A percentile compares a stretch with the other conserved stretches of the same genome.
These are phyloP conservation scores for Kwoniella newhampshirensis DNA, from an alignment of 768 basidiomycete genomes.

Conservation along the genomic window DNA sequence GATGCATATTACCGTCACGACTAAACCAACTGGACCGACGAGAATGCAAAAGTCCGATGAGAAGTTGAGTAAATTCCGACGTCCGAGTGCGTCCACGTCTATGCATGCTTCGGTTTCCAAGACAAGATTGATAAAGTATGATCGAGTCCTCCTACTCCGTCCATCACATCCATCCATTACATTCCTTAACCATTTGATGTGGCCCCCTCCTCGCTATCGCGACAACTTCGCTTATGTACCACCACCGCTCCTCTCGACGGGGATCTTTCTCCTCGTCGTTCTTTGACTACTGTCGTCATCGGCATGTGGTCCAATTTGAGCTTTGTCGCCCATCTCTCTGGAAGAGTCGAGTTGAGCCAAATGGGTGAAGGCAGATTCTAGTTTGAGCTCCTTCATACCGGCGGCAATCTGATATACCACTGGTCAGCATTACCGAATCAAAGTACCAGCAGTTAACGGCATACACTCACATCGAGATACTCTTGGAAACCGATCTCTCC, in stretches of 20 bases:
- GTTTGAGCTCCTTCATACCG: conserved; percentile 54
- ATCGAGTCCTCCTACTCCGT: too few relatives aligned
- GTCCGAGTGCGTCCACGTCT: too few relatives aligned
- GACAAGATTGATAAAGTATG: too few relatives aligned
- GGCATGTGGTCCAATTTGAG: conserved; percentile 58
- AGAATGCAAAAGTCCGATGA: too few relatives aligned
- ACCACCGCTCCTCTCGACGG: conserved; percentile 62
- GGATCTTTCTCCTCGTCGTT: conserved; percentile 57
- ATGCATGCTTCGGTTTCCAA: too few relatives aligned
- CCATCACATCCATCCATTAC: too few relatives aligned
- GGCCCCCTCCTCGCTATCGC: too few relatives aligned
- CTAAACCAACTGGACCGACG: too few relatives aligned
- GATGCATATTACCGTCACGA: too few relatives aligned
- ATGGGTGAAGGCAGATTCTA: conserved; percentile 53
- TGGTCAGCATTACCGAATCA: background rate
- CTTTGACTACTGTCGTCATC: conserved; percentile 41
- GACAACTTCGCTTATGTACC: conserved; percentile 47
- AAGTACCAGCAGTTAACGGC: background rate
- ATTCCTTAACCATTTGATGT: too few relatives aligned
- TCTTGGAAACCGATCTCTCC: conserved; percentile 72
- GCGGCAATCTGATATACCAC: conserved; percentile 51
- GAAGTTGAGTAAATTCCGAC: too few relatives aligned
- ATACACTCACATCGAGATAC: conserved; percentile 74
- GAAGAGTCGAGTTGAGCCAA: conserved; percentile 45
- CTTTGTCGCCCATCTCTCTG: conserved; percentile 57